Conservation (phyloP, 768 basidiomycete genomes). For the Pulveroboletus ravenelii region DNA sequence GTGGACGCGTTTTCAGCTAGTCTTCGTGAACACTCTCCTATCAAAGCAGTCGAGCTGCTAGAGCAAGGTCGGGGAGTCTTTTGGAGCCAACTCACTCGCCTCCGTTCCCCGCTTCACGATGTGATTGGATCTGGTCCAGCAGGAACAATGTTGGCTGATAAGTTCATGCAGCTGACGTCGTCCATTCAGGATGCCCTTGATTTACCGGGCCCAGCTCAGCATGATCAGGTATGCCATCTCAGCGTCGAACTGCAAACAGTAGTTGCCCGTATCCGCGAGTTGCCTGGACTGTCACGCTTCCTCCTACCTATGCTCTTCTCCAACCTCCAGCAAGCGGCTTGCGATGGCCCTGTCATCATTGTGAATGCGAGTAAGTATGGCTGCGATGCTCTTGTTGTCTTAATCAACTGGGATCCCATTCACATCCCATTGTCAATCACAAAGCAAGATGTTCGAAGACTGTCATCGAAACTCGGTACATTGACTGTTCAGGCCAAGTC, state of each 20-base stretch:
- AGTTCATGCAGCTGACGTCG: not conserved
- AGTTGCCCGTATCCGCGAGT: not conserved
- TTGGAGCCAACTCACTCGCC: slow-evolving; percentile 18
- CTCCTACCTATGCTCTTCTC: slow-evolving; percentile 7
- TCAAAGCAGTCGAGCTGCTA: slow-evolving; percentile 28
- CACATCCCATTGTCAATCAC: not conserved
- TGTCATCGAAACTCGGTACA: not conserved
- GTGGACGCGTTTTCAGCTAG: not conserved
- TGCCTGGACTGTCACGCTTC: slow-evolving; percentile 12
- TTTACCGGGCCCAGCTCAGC: not conserved
- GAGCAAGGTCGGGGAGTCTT: slow-evolving; percentile 4
- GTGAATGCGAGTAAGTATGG: not conserved
- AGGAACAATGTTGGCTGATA: not conserved
- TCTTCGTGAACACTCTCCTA: slow-evolving; percentile 4
- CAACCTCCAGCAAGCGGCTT: too few species aligned
- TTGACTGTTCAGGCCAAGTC: not conserved
- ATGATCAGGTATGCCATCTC: not conserved
- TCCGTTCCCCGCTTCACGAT: slow-evolving; percentile 5
- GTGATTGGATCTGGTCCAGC: not conserved
- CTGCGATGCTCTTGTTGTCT: slow-evolving; percentile 7
- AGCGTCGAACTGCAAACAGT: not conserved
- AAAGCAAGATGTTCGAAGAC: not conserved
- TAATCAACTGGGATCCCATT: not conserved
- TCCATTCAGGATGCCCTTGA: not conserved
- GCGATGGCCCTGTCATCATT: not conserved